A percentile compares a stretch with the other conserved stretches of the same genome.
phyloP scores from a whole-genome alignment of 352 stramenopile species.

The Globisporangium spinosum region DNA sequence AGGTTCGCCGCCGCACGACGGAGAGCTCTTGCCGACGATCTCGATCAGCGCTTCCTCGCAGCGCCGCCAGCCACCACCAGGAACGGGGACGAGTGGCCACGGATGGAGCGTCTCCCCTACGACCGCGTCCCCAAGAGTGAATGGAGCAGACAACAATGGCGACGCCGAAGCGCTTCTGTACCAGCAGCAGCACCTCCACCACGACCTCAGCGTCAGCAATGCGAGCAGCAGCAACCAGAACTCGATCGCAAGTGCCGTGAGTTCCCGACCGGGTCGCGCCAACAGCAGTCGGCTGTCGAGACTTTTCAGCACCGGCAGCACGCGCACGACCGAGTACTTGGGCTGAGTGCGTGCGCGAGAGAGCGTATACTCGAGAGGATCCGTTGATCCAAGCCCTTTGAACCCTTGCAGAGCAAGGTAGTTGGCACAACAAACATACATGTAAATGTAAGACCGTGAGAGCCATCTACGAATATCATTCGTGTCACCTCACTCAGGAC shows the following conservation, averaged over 20 bases:
- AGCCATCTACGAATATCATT: too few relatives aligned
- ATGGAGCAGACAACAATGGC: background rate
- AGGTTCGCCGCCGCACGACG: background rate
- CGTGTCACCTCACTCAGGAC: too few relatives aligned
- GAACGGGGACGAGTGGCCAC: slow-evolving; percentile 21
- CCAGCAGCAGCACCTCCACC: slow-evolving; percentile 28
- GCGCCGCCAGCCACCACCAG: slow-evolving; percentile 3
- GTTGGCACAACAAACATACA: too few relatives aligned
- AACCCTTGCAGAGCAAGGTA: too few relatives aligned
- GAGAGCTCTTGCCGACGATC: slow-evolving; percentile 12
- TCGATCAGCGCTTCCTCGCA: slow-evolving; percentile 5
- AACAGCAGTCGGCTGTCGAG: slow-evolving; percentile 16
- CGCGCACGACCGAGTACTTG: slow-evolving; percentile 22
- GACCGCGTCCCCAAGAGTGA: slow-evolving; percentile 15
- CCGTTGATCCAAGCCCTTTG: too few relatives aligned
- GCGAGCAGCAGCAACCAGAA: slow-evolving; percentile 20
- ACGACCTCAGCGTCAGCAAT: slow-evolving; percentile 16
- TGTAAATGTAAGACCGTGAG: too few relatives aligned
- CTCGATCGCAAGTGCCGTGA: background rate
- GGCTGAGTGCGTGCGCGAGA: slow-evolving; percentile 3
- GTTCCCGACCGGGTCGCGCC: background rate
- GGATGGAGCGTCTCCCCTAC: slow-evolving; percentile 33
- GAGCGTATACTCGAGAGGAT: background rate
- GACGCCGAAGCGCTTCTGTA: slow-evolving; percentile 17
- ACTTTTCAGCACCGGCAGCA: slow-evolving; percentile 23